These are phyloP conservation scores for Parafenestella ontariensis DNA, from an alignment of 2,329 filamentous ascomycete species.

Conservation along the genomic window DNA sequence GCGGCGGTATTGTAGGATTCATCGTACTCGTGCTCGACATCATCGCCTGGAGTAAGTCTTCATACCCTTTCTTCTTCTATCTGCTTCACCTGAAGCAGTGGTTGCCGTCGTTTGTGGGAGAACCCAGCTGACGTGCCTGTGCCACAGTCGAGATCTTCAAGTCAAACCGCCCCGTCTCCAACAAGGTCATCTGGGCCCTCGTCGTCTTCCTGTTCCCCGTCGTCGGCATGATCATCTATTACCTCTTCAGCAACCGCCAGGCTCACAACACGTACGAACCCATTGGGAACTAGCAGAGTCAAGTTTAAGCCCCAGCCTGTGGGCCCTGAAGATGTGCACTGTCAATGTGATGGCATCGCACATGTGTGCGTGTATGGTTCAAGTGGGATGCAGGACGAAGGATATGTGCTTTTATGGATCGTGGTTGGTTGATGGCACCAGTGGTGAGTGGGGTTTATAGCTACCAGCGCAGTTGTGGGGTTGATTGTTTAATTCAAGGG, in stretches of 20 bases:
- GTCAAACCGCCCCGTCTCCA: constrained; percentile 64
- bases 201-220: constrained; percentile 71
- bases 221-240: constrained; percentile 68
- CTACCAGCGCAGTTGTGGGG: neutral
- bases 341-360: neutral
- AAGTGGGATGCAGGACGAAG: no score
- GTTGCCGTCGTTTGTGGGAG: neutral
- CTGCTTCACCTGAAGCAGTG: neutral
- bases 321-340: neutral
- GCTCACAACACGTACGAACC: constrained; percentile 65
- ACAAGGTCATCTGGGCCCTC: constrained; percentile 69
- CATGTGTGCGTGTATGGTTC: no score
- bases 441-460: no score
- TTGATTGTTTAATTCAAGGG: neutral
- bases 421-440: neutral
- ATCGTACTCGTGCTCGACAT: constrained; percentile 68
- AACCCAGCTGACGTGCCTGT: constrained; percentile 20
- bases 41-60: constrained; percentile 65
- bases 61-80: neutral
- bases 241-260: constrained; percentile 67
- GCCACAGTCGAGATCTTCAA: constrained; percentile 68
- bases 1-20: constrained; percentile 68
- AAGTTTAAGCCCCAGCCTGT: neutral
- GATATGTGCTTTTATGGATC: neutral
- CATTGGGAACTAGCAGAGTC: constrained; percentile 29